Conservation (phyloP, 371 early-diverging fungal genomes). For the Smittium culicis region DNA sequence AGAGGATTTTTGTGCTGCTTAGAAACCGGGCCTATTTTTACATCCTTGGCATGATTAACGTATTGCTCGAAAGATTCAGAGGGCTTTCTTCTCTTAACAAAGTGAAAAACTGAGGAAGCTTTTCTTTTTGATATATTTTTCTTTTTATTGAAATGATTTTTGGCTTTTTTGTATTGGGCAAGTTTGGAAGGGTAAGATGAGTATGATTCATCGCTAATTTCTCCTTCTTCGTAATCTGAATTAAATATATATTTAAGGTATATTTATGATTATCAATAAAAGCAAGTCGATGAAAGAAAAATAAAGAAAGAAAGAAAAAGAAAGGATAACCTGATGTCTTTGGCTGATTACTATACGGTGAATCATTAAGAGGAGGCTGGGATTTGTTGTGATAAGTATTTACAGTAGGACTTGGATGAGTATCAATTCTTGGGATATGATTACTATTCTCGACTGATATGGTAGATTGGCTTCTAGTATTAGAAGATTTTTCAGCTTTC, state of each 20-base stretch:
- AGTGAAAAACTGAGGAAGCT: too few species aligned
- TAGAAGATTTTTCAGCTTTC: too few species aligned
- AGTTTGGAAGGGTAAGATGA: not conserved
- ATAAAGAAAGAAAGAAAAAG: not conserved
- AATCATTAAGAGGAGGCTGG: not conserved
- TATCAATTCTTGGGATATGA: not conserved
- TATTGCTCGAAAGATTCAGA: too few species aligned
- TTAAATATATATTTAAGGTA: not conserved
- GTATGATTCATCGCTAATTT: not conserved
- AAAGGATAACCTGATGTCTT: not conserved
- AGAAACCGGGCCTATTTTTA: too few species aligned
- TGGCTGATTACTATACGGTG: too few species aligned
- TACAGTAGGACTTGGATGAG: not conserved
- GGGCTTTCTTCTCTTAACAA: too few species aligned
- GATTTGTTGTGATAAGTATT: not conserved
- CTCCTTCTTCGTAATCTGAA: not conserved
- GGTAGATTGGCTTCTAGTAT: not conserved
- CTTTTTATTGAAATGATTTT: not conserved
- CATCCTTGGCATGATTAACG: too few species aligned
- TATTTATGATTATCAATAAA: not conserved
- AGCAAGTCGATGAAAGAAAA: not conserved
- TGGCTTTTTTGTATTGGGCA: not conserved
- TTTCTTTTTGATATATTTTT: not conserved
- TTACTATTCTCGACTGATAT: not conserved
- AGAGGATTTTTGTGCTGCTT: too few species aligned